Evolutionary conservation across 1,139 yeast species (phyloP).

Genomic region (Arxiozyma slooffiae): DNA sequence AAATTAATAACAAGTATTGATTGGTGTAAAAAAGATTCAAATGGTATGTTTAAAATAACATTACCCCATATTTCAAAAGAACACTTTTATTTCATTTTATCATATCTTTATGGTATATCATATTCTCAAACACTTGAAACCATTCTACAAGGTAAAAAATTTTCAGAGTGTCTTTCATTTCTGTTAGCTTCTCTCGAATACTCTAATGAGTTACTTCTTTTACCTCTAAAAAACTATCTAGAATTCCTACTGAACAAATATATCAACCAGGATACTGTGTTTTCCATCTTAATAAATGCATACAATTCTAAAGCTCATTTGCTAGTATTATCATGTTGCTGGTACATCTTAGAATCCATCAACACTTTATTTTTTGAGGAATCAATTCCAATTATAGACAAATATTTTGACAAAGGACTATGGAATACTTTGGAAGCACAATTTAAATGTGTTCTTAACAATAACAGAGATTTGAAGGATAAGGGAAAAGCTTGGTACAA

Average conservation of each 20-base stretch:
- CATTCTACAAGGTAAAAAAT: slow-evolving; percentile 5
- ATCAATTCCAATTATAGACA: slow-evolving; percentile 19
- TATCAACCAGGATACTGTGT: slow-evolving; percentile 52
- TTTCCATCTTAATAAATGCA: slow-evolving; percentile 47
- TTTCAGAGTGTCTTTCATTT: slow-evolving; percentile 40
- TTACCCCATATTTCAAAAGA: slow-evolving; percentile 37
- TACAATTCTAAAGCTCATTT: slow-evolving; percentile 43
- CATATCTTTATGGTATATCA: slow-evolving; percentile 47
- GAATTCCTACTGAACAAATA: slow-evolving; percentile 55
- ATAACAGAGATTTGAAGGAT: background rate
- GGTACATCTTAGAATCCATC: slow-evolving; percentile 60
- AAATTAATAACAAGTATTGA: slow-evolving; percentile 46
- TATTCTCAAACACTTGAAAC: slow-evolving; percentile 40
- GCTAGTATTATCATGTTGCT: slow-evolving; percentile 50
- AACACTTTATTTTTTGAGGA: slow-evolving; percentile 52
- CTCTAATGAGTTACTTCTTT: slow-evolving; percentile 55
- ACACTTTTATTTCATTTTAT: slow-evolving; percentile 45
- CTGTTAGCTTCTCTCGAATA: slow-evolving; percentile 52
- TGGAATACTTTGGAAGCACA: slow-evolving; percentile 30
- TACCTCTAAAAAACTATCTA: slow-evolving; percentile 49
- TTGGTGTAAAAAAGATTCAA: slow-evolving; percentile 35
- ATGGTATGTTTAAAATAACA: slow-evolving; percentile 27
- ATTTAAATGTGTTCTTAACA: slow-evolving; percentile 12
- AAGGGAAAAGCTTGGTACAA: slow-evolving; percentile 24
- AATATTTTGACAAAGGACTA: slow-evolving; percentile 22